phyloP scores from a whole-genome alignment of 306 rosid species.

The Prunus salicina region DNA sequence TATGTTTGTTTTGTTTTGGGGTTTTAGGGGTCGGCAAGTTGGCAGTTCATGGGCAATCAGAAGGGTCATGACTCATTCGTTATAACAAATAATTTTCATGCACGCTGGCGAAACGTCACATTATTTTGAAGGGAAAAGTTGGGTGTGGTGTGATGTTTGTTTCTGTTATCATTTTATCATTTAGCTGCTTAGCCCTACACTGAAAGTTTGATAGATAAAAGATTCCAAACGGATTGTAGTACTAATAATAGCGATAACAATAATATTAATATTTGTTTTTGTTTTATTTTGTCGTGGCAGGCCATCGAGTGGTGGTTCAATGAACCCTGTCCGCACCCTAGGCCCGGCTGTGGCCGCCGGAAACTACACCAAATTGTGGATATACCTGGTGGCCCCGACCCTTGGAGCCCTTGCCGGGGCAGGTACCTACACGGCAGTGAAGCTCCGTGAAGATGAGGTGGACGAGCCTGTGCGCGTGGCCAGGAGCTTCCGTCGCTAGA shows the following conservation, averaged over 20 bases:
- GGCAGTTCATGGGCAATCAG: neutral
- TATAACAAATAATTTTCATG: neutral
- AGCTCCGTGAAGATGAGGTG: slow-evolving; percentile 48
- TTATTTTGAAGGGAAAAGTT: neutral
- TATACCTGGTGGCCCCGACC: slow-evolving; percentile 78
- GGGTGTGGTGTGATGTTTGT: neutral
- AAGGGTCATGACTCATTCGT: neutral
- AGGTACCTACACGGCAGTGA: slow-evolving; percentile 60
- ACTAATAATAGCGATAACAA: neutral
- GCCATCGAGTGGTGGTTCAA: slow-evolving; percentile 82
- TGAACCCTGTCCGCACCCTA: slow-evolving; percentile 96
- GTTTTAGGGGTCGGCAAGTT: neutral
- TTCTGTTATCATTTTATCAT: neutral
- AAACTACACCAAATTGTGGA: slow-evolving; percentile 64
- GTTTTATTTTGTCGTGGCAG: slow-evolving; percentile 24
- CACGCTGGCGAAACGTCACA: neutral
- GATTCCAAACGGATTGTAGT: slow-evolving; percentile 3
- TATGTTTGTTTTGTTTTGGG: slow-evolving; percentile 1
- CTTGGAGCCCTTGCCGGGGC: slow-evolving; percentile 86
- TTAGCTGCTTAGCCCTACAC: neutral
- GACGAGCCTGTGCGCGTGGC: slow-evolving; percentile 41
- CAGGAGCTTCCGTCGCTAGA: slow-evolving; percentile 81
- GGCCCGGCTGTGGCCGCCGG: slow-evolving; percentile 95
- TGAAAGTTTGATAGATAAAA: neutral
- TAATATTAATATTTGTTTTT: neutral